Base-by-base conservation (phyloP, 768 basidiomycete genomes). In the Wakefieldia striispora region DNA sequence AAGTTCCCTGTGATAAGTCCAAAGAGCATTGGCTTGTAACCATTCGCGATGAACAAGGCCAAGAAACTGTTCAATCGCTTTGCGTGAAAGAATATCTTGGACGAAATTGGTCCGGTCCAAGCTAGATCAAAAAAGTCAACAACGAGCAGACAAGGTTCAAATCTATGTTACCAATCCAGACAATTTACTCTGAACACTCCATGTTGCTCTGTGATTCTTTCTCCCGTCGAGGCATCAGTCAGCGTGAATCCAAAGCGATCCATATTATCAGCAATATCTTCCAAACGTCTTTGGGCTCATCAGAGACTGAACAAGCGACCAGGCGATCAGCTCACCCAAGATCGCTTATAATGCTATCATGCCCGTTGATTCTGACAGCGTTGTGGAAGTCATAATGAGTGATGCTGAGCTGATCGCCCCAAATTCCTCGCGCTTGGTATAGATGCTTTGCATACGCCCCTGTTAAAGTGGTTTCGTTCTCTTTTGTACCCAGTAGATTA, bases 31-130 rank as follows among this genome's bases (percentile, higher is more conserved):
- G 10, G 82, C 82, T 45, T 79, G 76, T 24, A 82, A 61, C 88
- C 90, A 94, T 62, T 87, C 86, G 2, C 84, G 81, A 35, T 84
- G 84, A 43, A 89, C 82, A 34, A 92, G 84, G 36, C 76, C 65
- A 31, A 98, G 79, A 63, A 91, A 98, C 53, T 89, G 81, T 60
- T 93, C 87, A 14, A 97, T 74, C 0, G 86, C 82, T 36, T 79
- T 79, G 12, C 87, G 80, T 4, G 95, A 95, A 38, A 97, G 74
- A 59, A 97, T 92, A 61, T 98, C 95, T 69, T 99, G 91, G 1
- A 97, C 86, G 57, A 97, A 95, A 67, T 99, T 99, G 4, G 97
- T 99, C 34, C 97, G 85, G 61, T 99, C 95, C 55, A 99, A 73
- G 67, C 97, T 97, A 42, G 51, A 50, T 23, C 45, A 37, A 49